Percentiles rank a stretch among this genome's conserved stretches.
Conservation (phyloP, 306 rosid genomes). For the Lagenaria siceraria region DNA sequence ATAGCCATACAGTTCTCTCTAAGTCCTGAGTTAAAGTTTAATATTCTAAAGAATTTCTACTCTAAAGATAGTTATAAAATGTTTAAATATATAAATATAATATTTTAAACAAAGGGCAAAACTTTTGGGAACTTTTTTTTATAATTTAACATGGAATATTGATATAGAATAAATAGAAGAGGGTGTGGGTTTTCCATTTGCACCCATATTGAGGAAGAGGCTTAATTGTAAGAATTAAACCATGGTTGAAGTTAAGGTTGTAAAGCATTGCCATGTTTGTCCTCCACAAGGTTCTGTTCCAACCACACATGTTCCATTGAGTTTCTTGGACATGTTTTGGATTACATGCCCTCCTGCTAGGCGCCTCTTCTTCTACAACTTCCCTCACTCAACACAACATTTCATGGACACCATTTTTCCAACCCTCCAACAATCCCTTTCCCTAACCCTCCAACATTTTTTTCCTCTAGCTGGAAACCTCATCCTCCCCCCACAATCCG, state of each 20-base stretch:
- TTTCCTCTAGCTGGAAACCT: slow-evolving; percentile 18
- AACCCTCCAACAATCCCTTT: slow-evolving; percentile 21
- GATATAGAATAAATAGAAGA: too few species aligned
- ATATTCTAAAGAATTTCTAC: too few species aligned
- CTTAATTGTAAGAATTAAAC: too few species aligned
- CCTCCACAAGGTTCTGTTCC: slow-evolving; percentile 26
- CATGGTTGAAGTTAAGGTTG: background rate
- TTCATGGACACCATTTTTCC: slow-evolving; percentile 17
- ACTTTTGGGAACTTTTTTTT: too few species aligned
- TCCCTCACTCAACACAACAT: slow-evolving; percentile 14
- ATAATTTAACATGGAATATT: too few species aligned
- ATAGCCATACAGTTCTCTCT: too few species aligned
- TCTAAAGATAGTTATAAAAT: too few species aligned
- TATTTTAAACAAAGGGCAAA: too few species aligned
- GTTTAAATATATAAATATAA: too few species aligned
- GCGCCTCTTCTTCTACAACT: slow-evolving; percentile 22
- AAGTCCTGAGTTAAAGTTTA: too few species aligned
- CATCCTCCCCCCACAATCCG: slow-evolving; percentile 18
- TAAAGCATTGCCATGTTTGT: background rate
- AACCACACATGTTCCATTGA: slow-evolving; percentile 18
- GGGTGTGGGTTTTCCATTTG: too few species aligned
- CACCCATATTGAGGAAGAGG: too few species aligned
- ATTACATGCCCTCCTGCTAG: background rate
- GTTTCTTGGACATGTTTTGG: slow-evolving; percentile 21
- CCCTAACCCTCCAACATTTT: slow-evolving; percentile 23